Base-by-base conservation (phyloP, 371 early-diverging fungal species). In the Mucor mucedo region DNA sequence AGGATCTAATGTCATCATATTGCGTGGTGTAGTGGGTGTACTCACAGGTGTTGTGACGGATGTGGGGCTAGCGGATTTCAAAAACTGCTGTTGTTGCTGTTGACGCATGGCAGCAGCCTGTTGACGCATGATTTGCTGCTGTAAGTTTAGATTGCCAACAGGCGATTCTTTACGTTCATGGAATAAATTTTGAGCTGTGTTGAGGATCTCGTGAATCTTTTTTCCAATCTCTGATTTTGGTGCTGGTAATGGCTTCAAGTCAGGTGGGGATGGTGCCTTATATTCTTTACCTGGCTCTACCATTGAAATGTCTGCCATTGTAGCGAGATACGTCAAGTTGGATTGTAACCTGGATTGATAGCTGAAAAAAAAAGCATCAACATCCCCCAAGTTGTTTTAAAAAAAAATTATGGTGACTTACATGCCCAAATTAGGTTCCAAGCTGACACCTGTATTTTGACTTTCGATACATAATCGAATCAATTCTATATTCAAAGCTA, bases 221-320 rank as follows among this genome's bases (percentile, higher is more conserved):
- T 69, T 69, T 38, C 71, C 72, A 47, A 60, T 68, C 0, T 67
- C 70, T 35, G 68, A 67, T 45, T 67, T 73, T 21, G 79, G 73
- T 60, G 67, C 28, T 33, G 82, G 82, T 52, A 81, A 65, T n/a
- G 77, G 69, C 7, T 71, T 66, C 33, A 81, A 62, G 56, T 78
- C 79, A 10, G 82, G 82, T 39, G 73, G 77, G 30, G 72, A 58
- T 38, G 76, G 70, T 53, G 70, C 39, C 53, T 70, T 75, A 45
- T 65, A 67, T 48, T 70, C 76, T 48, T 82, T 76, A 49, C 78
- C 79, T 13, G 80, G 77, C 50, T 83, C 79, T 6, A 76, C 71
- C 69, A 78, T 74, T 16, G 79, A 77, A 53, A 80, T 71, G 70
- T 85, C 85, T 40, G 85, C 85, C 72, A 85, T 82, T 4, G 81